These are phyloP conservation scores for Harringtonia lauricola DNA, from an alignment of 2,329 filamentous ascomycete genomes.

Conservation along the genomic window DNA sequence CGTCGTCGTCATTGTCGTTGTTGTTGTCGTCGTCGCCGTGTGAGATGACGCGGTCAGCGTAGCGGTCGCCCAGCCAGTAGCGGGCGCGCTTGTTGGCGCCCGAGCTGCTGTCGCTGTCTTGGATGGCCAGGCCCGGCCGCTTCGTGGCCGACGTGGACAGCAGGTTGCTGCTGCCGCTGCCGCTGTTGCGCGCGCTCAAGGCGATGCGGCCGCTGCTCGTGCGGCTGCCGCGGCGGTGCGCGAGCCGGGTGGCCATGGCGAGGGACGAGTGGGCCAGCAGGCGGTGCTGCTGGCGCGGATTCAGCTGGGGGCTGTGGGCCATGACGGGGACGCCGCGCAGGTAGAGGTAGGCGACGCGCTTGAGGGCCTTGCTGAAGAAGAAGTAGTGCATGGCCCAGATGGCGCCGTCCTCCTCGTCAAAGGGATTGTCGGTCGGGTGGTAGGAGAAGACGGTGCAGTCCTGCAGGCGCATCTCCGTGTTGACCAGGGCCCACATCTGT, in stretches of 20 bases:
- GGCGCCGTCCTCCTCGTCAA: slow-evolving; percentile 81
- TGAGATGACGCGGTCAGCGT: slow-evolving; percentile 33
- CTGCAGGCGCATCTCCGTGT: slow-evolving; percentile 87
- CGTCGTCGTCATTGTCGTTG: slow-evolving; percentile 37
- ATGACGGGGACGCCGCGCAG: slow-evolving; percentile 77
- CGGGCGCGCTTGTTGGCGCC: slow-evolving; percentile 70
- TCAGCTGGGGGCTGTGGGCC: slow-evolving; percentile 44
- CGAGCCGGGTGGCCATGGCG: slow-evolving; percentile 3
- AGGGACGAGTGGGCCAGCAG: slow-evolving; percentile 4
- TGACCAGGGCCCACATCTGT: slow-evolving; percentile 82
- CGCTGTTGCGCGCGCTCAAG: neutral
- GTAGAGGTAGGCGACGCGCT: slow-evolving; percentile 90
- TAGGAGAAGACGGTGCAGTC: slow-evolving; percentile 88
- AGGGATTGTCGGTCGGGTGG: slow-evolving; percentile 79
- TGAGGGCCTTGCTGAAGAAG: slow-evolving; percentile 88
- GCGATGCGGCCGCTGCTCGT: slow-evolving; percentile 3
- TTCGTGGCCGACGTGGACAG: slow-evolving; percentile 10
- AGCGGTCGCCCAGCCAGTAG: slow-evolving; percentile 74
- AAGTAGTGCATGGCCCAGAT: slow-evolving; percentile 97
- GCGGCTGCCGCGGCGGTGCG: slow-evolving; percentile 9
- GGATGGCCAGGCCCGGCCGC: slow-evolving; percentile 17
- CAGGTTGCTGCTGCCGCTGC: neutral
- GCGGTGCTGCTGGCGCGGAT: slow-evolving; percentile 18
- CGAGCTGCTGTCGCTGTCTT: slow-evolving; percentile 15
- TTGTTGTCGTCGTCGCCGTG: slow-evolving; percentile 35